Conservation (phyloP, 345 rosid species). For the thale cress (Arabidopsis thaliana) region DNA sequence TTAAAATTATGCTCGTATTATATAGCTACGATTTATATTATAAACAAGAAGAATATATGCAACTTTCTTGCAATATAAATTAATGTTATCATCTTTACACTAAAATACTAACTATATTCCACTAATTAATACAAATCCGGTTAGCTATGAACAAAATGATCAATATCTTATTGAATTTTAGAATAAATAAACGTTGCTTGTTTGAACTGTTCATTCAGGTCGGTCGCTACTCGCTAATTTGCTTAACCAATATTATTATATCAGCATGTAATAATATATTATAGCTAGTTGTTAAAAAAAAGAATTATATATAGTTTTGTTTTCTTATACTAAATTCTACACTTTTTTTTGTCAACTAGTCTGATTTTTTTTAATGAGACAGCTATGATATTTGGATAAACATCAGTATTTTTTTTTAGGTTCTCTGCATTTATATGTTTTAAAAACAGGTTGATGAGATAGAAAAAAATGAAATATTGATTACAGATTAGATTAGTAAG, state of each 20-base stretch:
- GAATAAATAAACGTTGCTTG: conserved; percentile 25
- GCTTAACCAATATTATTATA: background rate
- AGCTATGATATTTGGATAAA: conserved; percentile 39
- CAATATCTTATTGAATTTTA: background rate
- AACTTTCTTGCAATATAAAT: background rate
- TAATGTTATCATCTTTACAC: background rate
- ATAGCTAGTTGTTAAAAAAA: background rate
- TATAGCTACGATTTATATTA: conserved; percentile 2
- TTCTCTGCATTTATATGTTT: background rate
- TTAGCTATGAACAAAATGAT: background rate
- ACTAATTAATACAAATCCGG: background rate
- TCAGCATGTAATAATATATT: background rate
- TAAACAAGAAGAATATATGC: conserved; percentile 20
- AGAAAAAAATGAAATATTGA: background rate
- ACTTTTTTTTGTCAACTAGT: background rate
- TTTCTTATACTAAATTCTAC: background rate
- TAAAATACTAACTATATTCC: conserved; percentile 21
- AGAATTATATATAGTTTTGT: background rate
- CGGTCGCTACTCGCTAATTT: conserved; percentile 12
- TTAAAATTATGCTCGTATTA: conserved; percentile 4
- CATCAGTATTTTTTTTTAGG: background rate
- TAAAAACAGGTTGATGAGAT: background rate
- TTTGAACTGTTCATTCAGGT: conserved; percentile 27
- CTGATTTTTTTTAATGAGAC: conserved; percentile 18
- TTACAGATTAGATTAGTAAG: background rate